Base-by-base conservation (phyloP, 225 moss, liverwort and hornwort genomes). In the Ulota crispa region DNA sequence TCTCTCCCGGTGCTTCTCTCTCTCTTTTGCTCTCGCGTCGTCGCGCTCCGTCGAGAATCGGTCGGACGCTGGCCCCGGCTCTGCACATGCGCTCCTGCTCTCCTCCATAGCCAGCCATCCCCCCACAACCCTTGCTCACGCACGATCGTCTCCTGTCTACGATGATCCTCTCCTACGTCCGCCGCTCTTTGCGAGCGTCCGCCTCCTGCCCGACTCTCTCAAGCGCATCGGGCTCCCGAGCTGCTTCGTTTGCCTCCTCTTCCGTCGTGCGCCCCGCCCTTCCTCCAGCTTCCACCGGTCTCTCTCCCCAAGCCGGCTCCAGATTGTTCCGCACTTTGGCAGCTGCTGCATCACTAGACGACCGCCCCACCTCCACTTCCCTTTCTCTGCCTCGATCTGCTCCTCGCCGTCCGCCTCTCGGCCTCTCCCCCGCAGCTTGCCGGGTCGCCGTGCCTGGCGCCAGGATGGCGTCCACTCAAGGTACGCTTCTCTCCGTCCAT, bases 381-480 rank as follows among this genome's bases (percentile, higher is more conserved):
- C 23, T 23, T 34, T 18, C 34, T 28, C 18, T 8, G n/a, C 28
- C 57, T 16, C 74, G 72, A 43, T 34, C 69, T 21, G 30, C 62
- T 34, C 56, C 31, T 47, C 66, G 66, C 1, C 30, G 9, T 56
- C 41, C 69, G 30, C 66, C 26, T 23, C 61, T 63, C 18, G 39
- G 61, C 36, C 32, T 24, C 47, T 21, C 64, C 52, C 18, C 30
- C 50, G 20, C 56, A 1, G 30, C 64, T 14, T 30, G 42, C 11
- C 64, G 45, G 31, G 24, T 65, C 18, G 7, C 68, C 27, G 41
- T 67, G 60, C 45, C 72, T n/a, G 82, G 87, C 61, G 31, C 70
- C 37, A 83, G 71, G 76, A 89, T 87, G 85, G 62, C 83, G 20
- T 87, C 87, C 72, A 70, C 89, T 52, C 78, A 54, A 55, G 84